Conservation (phyloP, 345 rosid species). For the Eucalyptus rudis region DNA sequence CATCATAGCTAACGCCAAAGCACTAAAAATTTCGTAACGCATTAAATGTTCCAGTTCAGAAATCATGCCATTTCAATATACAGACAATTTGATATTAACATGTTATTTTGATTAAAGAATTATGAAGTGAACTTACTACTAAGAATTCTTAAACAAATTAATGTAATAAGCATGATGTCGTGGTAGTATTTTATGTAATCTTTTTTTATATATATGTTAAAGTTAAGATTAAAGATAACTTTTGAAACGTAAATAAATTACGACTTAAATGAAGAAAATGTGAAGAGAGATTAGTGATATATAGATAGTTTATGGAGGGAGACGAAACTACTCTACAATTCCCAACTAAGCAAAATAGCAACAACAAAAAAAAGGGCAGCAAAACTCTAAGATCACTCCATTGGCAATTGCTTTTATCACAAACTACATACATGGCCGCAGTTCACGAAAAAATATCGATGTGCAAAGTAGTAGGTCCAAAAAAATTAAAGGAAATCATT, state of each 20-base stretch:
- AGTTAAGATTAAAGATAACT: neutral
- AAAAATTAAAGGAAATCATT: too few relatives aligned
- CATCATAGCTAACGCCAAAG: neutral
- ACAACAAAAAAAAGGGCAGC: neutral
- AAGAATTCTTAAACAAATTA: neutral
- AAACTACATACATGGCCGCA: neutral
- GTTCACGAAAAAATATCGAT: neutral
- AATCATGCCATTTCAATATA: neutral
- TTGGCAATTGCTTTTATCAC: neutral
- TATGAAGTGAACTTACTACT: neutral
- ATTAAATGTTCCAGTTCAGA: neutral
- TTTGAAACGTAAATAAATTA: neutral
- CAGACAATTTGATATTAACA: neutral
- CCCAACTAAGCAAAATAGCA: neutral
- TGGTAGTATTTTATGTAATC: neutral
- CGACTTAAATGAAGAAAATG: neutral
- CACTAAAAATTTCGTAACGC: neutral
- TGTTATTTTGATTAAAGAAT: neutral
- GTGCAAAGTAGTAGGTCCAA: neutral
- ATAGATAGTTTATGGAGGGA: neutral
- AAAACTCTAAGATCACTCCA: neutral
- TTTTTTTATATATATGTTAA: neutral
- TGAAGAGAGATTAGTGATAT: neutral
- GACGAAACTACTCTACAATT: neutral
- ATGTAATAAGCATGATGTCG: neutral